A percentile compares a stretch with the other conserved stretches of the same genome.
Evolutionary conservation across 2,329 filamentous ascomycete genomes (phyloP).

Genomic region (Ceratocystis colombiana): DNA sequence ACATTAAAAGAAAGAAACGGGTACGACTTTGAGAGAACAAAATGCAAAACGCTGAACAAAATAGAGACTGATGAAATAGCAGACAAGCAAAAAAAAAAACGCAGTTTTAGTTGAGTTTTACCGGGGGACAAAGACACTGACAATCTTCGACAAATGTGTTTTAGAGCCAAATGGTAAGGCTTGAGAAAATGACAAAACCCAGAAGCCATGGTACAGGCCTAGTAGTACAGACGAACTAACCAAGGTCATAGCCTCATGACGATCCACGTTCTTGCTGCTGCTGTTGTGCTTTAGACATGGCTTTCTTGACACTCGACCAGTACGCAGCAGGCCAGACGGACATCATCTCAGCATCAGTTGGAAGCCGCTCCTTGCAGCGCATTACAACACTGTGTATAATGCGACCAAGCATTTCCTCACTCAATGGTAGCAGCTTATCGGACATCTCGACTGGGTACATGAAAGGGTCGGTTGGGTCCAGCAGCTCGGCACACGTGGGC

Average conservation of each 20-base stretch:
- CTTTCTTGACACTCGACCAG: conserved; percentile 49
- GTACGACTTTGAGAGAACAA: conserved; percentile 1
- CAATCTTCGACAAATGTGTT: no score
- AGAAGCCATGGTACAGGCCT: not conserved
- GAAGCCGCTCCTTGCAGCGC: conserved; percentile 48
- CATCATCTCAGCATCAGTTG: conserved; percentile 47
- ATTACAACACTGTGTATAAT: conserved; percentile 54
- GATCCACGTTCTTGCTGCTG: conserved; percentile 16
- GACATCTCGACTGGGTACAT: conserved; percentile 51
- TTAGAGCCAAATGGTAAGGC: not conserved
- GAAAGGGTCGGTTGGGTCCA: conserved; percentile 51
- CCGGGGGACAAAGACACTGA: not conserved
- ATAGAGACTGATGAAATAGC: not conserved
- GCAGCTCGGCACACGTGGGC: conserved; percentile 53
- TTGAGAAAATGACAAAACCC: not conserved
- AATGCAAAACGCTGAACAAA: not conserved
- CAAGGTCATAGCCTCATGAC: not conserved
- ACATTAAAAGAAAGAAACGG: not conserved
- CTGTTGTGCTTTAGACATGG: conserved; percentile 31
- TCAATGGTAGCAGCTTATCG: conserved; percentile 48
- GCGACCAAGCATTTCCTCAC: conserved; percentile 50
- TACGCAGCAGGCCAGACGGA: conserved; percentile 52
- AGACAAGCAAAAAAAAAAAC: not conserved
- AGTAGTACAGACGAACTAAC: not conserved
- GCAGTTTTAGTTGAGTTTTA: not conserved